phyloP scores from a whole-genome alignment of 495 filamentous ascomycete species.

The Staphylotrichum longicolle region DNA sequence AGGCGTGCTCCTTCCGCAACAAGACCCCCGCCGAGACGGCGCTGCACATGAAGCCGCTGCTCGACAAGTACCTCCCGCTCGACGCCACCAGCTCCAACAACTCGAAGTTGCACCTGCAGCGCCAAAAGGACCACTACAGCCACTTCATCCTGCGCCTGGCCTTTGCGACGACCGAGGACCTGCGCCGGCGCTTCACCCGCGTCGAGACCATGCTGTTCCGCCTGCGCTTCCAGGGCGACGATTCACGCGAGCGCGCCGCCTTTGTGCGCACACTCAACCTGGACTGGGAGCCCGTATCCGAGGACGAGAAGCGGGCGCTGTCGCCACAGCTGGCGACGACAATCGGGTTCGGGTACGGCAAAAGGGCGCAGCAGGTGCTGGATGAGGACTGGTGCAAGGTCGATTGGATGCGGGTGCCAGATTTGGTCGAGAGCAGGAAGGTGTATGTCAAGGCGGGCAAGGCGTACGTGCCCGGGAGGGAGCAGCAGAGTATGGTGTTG shows the following conservation, averaged over 20 bases:
- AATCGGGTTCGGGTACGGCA: conserved; percentile 22
- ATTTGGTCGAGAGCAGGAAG: conserved; percentile 75
- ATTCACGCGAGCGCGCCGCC: conserved; percentile 60
- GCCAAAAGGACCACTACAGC: conserved; percentile 95
- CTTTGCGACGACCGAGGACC: conserved; percentile 86
- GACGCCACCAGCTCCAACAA: conserved; percentile 62
- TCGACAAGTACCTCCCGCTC: conserved; percentile 84
- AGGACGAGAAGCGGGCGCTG: conserved; percentile 64
- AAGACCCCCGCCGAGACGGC: conserved; percentile 73
- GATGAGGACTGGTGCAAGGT: conserved; percentile 92
- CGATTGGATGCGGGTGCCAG: conserved; percentile 89
- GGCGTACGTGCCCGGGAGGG: conserved; percentile 85
- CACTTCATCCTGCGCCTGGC: conserved; percentile 96
- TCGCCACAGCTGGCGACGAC: conserved; percentile 45
- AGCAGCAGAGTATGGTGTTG: conserved; percentile 84
- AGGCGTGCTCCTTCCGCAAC: conserved; percentile 95
- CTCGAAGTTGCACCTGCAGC: conserved; percentile 62
- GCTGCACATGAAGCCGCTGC: conserved; percentile 71
- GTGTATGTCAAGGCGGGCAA: conserved; percentile 78
- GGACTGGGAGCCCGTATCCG: conserved; percentile 71
- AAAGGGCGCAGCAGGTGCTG: conserved; percentile 45
- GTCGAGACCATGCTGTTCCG: conserved; percentile 87
- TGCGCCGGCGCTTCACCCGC: conserved; percentile 81
- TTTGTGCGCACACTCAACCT: conserved; percentile 80
- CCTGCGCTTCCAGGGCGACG: conserved; percentile 71